Evolutionary conservation across 306 rosid genomes (phyloP).

Genomic region (Datisca glomerata): DNA sequence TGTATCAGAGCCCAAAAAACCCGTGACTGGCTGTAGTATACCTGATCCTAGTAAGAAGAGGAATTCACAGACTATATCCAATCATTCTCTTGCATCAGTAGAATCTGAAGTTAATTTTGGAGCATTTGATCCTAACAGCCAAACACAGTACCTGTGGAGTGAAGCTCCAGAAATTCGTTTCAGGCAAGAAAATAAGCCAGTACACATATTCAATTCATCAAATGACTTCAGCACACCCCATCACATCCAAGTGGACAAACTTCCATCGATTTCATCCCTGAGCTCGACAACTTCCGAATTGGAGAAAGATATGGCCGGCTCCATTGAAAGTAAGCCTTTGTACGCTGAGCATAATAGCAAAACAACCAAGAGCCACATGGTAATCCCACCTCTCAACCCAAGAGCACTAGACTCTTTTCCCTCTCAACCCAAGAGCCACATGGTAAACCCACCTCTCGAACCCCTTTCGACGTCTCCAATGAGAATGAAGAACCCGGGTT

Average conservation of each 20-base stretch:
- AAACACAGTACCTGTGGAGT: constrained; percentile 35
- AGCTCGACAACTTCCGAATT: constrained; percentile 28
- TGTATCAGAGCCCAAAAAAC: constrained; percentile 31
- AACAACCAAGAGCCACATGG: constrained; percentile 24
- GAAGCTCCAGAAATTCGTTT: constrained; percentile 28
- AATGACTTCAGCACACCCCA: constrained; percentile 41
- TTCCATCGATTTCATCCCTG: constrained; percentile 37
- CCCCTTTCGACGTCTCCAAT: constrained; percentile 28
- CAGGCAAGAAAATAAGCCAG: constrained; percentile 37
- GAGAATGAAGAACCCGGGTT: constrained; percentile 38
- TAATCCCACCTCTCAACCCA: too few relatives aligned
- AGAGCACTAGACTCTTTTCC: constrained; percentile 36
- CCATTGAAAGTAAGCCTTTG: constrained; percentile 33
- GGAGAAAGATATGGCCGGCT: constrained; percentile 26
- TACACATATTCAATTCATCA: constrained; percentile 26
- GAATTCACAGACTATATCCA: constrained; percentile 20
- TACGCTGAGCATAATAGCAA: constrained; percentile 32
- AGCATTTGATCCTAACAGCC: constrained; percentile 31
- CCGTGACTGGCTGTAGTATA: constrained; percentile 18
- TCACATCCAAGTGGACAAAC: constrained; percentile 32
- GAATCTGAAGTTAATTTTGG: constrained; percentile 45
- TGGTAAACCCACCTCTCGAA: constrained; percentile 32
- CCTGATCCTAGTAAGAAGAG: constrained; percentile 25
- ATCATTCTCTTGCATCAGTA: constrained; percentile 28
- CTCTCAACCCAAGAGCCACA: constrained; percentile 28